Conservation (phyloP, 805 yeast genomes). For the Pichia thaimueangensis region DNA sequence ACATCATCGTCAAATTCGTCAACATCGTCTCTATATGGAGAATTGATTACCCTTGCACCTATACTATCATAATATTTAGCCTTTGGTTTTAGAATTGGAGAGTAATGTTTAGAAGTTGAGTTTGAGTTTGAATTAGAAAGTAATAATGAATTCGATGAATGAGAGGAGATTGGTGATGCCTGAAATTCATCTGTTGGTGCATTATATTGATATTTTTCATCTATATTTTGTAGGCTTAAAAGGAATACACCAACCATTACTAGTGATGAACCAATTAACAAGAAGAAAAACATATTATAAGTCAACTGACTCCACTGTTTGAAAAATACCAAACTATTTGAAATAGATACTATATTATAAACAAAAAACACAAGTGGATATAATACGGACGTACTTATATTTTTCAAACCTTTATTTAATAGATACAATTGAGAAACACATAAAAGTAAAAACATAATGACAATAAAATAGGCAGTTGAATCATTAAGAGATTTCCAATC, state of each 20-base stretch:
- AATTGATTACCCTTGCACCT: not conserved
- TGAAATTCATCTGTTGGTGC: not conserved
- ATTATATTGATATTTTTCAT: not conserved
- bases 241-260: conserved; percentile 63
- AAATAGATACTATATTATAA: conserved; percentile 63
- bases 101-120: not conserved
- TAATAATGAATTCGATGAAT: too few relatives aligned
- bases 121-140: too few relatives aligned
- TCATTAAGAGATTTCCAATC: conserved; percentile 29
- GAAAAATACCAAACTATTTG: conserved; percentile 58
- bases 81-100: conserved; percentile 1
- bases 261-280: conserved; percentile 40
- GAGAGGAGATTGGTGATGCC: too few relatives aligned
- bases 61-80: conserved; percentile 1
- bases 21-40: not conserved
- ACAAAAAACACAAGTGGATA: conserved; percentile 84
- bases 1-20: not conserved
- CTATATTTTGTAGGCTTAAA: conserved; percentile 48
- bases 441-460: conserved; percentile 48
- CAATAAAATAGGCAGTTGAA: conserved; percentile 43
- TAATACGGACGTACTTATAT: conserved; percentile 66
- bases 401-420: conserved; percentile 65
- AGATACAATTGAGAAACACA: conserved; percentile 69
- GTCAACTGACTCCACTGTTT: conserved; percentile 41
- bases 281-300: conserved; percentile 31